Percentiles rank a stretch among this genome's conserved stretches.
These are phyloP conservation scores for Tripidium arundinaceum DNA, from an alignment of 202 grass and related monocot genomes.

Conservation along the genomic window DNA sequence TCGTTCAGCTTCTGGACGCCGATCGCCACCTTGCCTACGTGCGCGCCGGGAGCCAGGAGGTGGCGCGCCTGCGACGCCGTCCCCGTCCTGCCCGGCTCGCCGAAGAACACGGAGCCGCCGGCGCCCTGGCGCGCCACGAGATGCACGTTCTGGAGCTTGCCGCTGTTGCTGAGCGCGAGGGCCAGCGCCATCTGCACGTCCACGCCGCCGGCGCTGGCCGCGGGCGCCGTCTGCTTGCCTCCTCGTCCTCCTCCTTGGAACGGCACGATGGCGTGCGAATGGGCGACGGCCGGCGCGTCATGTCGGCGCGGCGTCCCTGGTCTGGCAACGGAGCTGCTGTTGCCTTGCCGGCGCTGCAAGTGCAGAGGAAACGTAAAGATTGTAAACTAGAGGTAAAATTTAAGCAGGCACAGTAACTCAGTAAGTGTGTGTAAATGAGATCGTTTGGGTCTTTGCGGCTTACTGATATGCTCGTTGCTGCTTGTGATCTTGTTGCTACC, in stretches of 20 bases:
- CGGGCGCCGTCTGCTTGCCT: conserved; percentile 10
- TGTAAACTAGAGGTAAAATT: background rate
- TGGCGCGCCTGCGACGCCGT: conserved; percentile 9
- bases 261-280: conserved; percentile 62
- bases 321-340: conserved; percentile 26
- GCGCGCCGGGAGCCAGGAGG: conserved; percentile 34
- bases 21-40: conserved; percentile 42
- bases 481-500: conserved; percentile 11
- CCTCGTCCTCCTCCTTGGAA: conserved; percentile 36
- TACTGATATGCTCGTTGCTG: conserved; percentile 38
- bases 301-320: conserved; percentile 30
- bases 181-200: conserved; percentile 83
- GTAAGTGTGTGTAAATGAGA: too few species aligned
- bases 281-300: background rate
- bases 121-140: conserved; percentile 45
- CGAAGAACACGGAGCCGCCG: background rate
- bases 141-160: conserved; percentile 82
- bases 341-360: conserved; percentile 22
- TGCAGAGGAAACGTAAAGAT: background rate
- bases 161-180: conserved; percentile 82
- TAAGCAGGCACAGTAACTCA: background rate
- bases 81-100: background rate
- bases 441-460: conserved; percentile 4
- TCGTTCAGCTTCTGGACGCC: conserved; percentile 78
- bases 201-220: conserved; percentile 32